phyloP scores from a whole-genome alignment of 768 basidiomycete species.

The Boletus patriciae region DNA sequence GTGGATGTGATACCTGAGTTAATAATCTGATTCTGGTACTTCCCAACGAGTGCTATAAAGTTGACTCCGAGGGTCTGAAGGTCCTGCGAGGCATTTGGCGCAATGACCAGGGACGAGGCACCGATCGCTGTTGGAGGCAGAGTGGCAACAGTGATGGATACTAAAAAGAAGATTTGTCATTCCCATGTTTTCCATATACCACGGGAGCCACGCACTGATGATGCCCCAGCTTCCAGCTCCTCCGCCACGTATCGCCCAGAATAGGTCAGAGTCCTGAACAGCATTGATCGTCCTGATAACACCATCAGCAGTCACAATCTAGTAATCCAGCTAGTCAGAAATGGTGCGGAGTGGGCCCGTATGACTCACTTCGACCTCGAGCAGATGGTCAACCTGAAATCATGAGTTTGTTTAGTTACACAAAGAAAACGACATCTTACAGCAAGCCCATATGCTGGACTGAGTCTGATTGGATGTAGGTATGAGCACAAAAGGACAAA shows the following conservation, averaged over 20 bases:
- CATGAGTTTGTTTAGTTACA: neutral
- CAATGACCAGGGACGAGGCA: constrained; percentile 5
- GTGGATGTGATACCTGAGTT: constrained; percentile 10
- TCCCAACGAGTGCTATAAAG: constrained; percentile 20
- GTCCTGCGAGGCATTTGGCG: constrained; percentile 15
- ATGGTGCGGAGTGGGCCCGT: neutral
- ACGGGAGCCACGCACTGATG: constrained; percentile 26
- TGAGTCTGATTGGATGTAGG: neutral
- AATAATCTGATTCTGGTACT: constrained; percentile 13
- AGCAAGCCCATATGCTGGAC: constrained; percentile 20
- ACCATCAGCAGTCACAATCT: constrained; percentile 44
- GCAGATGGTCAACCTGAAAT: constrained; percentile 43
- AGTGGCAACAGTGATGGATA: constrained; percentile 19
- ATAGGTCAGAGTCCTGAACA: constrained; percentile 44
- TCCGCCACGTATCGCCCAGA: constrained; percentile 54
- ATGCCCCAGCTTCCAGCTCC: constrained; percentile 53
- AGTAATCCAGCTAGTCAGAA: neutral
- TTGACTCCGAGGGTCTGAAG: constrained; percentile 6
- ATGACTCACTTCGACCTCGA: constrained; percentile 38
- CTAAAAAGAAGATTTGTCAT: neutral
- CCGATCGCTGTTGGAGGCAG: constrained; percentile 9
- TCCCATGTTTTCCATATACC: neutral
- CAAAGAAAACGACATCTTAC: neutral
- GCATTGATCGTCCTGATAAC: constrained; percentile 40
- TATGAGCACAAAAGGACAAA: neutral